These are phyloP conservation scores for Anthracocystis setariae DNA, from an alignment of 1,284 basidiomycete genomes.

Conservation along the genomic window DNA sequence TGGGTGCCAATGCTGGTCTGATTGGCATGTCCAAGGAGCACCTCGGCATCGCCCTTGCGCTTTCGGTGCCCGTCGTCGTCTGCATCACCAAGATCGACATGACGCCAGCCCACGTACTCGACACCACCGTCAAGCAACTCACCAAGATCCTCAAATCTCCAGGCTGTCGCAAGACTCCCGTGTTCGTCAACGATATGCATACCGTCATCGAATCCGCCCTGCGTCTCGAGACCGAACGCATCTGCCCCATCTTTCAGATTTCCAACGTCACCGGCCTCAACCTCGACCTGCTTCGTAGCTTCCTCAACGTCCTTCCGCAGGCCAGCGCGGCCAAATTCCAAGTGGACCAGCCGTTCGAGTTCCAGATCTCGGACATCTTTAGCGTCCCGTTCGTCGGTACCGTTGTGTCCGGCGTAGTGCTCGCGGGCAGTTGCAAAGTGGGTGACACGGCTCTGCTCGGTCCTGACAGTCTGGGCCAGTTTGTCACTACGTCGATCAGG, in stretches of 20 bases:
- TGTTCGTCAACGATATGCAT: slow-evolving; percentile 54
- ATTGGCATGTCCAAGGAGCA: slow-evolving; percentile 97
- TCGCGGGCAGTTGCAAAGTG: slow-evolving; percentile 56
- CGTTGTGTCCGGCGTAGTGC: slow-evolving; percentile 90
- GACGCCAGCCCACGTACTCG: slow-evolving; percentile 90
- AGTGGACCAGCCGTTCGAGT: slow-evolving; percentile 82
- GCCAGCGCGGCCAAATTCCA: slow-evolving; percentile 62
- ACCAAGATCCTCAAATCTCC: slow-evolving; percentile 91
- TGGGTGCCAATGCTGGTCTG: slow-evolving; percentile 90
- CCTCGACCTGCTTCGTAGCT: slow-evolving; percentile 73
- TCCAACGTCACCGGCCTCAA: slow-evolving; percentile 95
- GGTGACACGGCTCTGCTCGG: slow-evolving; percentile 83
- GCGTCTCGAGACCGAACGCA: slow-evolving; percentile 68
- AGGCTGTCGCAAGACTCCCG: slow-evolving; percentile 74
- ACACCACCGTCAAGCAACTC: slow-evolving; percentile 90
- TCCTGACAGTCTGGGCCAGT: slow-evolving; percentile 92
- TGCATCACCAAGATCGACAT: slow-evolving; percentile 99
- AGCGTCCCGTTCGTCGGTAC: slow-evolving; percentile 92
- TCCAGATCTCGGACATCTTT: slow-evolving; percentile 70
- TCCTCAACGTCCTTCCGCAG: slow-evolving; percentile 67
- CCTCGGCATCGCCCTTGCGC: slow-evolving; percentile 89
- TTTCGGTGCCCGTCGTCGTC: slow-evolving; percentile 91
- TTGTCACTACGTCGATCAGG: slow-evolving; percentile 81
- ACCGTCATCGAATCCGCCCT: slow-evolving; percentile 59
- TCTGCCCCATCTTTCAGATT: slow-evolving; percentile 91